These are phyloP conservation scores for Macrolepiota albuminosa DNA, from an alignment of 768 basidiomycete genomes.

Conservation along the genomic window DNA sequence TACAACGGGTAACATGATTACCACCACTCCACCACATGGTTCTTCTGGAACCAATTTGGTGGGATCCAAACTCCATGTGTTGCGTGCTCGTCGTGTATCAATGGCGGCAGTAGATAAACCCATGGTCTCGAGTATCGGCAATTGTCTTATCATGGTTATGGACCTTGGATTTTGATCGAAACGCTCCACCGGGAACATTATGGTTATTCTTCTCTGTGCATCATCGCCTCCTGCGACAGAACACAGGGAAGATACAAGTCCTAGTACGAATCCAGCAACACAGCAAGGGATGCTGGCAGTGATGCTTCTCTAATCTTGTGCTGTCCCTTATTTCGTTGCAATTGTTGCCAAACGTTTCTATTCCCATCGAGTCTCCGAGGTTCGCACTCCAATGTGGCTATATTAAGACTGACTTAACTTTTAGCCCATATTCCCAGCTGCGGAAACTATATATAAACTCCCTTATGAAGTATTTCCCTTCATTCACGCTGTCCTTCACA, in stretches of 20 bases:
- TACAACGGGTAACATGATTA: neutral
- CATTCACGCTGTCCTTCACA: neutral
- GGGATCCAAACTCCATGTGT: neutral
- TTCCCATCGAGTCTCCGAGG: conserved; percentile 12
- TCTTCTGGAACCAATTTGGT: neutral
- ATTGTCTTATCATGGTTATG: neutral
- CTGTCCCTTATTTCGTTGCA: neutral
- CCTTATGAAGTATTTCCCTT: neutral
- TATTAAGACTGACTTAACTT: conserved; percentile 8
- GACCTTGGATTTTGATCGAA: neutral
- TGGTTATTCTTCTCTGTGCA: neutral
- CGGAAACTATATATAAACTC: conserved; percentile 14
- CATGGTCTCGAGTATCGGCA: neutral
- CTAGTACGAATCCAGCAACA: neutral
- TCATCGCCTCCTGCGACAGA: neutral
- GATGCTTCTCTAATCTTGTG: neutral
- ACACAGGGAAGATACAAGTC: neutral
- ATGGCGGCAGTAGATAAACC: neutral
- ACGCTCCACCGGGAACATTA: neutral
- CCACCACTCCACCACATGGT: neutral
- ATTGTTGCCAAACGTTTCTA: conserved; percentile 11
- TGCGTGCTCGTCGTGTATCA: neutral
- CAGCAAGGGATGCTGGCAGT: neutral
- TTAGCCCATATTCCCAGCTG: conserved; percentile 9
- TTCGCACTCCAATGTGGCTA: conserved; percentile 16